Evolutionary conservation across 176 grass and related monocot species (phyloP).

Genomic region (Musa itinerans): DNA sequence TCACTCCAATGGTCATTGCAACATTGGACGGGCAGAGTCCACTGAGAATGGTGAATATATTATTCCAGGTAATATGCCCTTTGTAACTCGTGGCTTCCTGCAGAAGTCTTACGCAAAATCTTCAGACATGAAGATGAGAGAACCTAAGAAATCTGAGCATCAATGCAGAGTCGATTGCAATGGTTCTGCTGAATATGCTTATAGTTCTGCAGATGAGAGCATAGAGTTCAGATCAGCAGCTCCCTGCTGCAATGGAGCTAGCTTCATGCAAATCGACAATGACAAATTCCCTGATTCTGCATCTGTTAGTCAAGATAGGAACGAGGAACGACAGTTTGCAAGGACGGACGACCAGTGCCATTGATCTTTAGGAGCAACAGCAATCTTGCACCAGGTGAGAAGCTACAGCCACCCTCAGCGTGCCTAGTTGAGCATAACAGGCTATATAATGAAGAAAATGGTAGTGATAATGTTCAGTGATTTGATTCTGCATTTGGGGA

Average conservation of each 20-base stretch:
- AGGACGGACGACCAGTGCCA: background rate
- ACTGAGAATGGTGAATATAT: constrained; percentile 11
- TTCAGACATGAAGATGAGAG: constrained; percentile 6
- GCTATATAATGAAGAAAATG: background rate
- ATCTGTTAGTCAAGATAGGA: background rate
- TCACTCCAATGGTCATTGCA: constrained; percentile 28
- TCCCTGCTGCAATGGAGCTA: background rate
- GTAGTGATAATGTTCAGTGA: background rate
- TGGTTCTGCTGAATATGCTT: background rate
- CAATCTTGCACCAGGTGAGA: background rate
- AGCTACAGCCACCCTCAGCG: background rate
- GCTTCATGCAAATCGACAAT: background rate
- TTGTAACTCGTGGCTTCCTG: constrained; percentile 25
- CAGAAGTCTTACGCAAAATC: constrained; percentile 35
- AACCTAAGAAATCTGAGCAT: background rate
- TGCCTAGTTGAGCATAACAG: background rate
- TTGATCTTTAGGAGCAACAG: background rate
- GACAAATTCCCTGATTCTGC: background rate
- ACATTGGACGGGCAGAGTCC: background rate
- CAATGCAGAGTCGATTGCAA: background rate
- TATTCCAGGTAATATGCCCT: constrained; percentile 18
- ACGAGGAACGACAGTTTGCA: background rate
- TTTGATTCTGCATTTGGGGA: background rate
- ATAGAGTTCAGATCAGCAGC: background rate
- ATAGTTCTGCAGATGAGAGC: background rate